Evolutionary conservation across 2,329 filamentous ascomycete species (phyloP).

Genomic region (Trichoderma atroviride): DNA sequence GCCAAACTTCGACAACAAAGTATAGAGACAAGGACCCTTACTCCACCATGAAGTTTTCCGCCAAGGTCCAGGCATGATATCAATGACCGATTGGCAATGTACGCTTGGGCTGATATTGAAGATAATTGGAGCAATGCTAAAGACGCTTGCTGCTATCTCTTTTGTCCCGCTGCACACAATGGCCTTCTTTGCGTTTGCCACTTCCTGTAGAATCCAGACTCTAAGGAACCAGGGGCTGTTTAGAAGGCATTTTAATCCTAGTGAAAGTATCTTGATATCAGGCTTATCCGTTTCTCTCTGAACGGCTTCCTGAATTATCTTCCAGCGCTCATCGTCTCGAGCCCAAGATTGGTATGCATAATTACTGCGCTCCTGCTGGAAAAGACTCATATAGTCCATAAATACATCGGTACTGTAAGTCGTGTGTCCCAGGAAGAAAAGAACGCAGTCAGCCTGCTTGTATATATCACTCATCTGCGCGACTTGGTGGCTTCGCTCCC

Average conservation of each 20-base stretch:
- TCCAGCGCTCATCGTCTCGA: background rate
- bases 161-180: background rate
- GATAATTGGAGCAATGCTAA: background rate
- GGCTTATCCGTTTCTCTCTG: background rate
- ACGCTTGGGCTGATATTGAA: background rate
- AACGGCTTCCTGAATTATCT: background rate
- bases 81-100: background rate
- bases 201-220: background rate
- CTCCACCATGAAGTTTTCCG: background rate
- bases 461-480: background rate
- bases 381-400: background rate
- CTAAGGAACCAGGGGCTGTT: background rate
- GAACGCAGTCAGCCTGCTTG: background rate
- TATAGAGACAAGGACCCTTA: background rate
- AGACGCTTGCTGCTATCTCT: background rate
- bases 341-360: background rate
- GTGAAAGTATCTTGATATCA: background rate
- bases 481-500: background rate
- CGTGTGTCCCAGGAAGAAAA: background rate
- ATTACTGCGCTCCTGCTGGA: background rate
- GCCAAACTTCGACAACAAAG: background rate
- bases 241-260: background rate
- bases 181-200: background rate
- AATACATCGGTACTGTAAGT: background rate
- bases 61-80: conserved; percentile 1